Percentiles rank a stretch among this genome's conserved stretches.
Conservation (phyloP, 2,329 filamentous ascomycete genomes). For the Magnaporthiopsis incrustans region DNA sequence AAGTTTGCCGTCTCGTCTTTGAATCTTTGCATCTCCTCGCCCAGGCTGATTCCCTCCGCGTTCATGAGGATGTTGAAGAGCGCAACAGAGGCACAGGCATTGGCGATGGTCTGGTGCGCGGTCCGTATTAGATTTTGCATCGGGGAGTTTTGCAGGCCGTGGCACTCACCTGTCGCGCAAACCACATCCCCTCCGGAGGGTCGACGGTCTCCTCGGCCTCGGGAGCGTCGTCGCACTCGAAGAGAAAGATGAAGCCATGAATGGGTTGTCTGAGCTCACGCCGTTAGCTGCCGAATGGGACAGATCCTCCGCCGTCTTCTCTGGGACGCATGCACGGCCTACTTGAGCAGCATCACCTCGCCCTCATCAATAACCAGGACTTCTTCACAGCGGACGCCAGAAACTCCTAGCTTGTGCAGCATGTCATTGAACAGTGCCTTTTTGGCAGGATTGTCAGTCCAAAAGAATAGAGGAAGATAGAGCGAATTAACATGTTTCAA, state of each 20-base stretch:
- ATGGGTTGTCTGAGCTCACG: constrained; percentile 54
- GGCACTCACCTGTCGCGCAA: constrained; percentile 71
- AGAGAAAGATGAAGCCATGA: constrained; percentile 84
- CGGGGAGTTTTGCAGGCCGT: neutral
- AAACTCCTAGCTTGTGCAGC: constrained; percentile 68
- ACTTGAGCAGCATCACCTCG: constrained; percentile 56
- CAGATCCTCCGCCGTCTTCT: constrained; percentile 5
- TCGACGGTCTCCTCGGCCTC: constrained; percentile 44
- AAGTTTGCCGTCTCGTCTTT: constrained; percentile 63
- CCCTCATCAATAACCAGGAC: constrained; percentile 65
- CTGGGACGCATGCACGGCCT: constrained; percentile 18
- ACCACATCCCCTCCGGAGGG: constrained; percentile 65
- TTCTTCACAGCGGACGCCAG: constrained; percentile 66
- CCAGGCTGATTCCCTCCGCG: constrained; percentile 55
- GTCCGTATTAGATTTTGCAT: constrained; percentile 9
- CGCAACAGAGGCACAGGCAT: constrained; percentile 88
- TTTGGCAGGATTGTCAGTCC: neutral
- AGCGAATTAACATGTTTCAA: too few relatives aligned
- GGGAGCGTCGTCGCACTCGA: constrained; percentile 55
- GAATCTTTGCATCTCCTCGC: constrained; percentile 62
- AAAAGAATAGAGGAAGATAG: too few relatives aligned
- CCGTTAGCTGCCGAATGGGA: neutral
- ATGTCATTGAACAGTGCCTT: constrained; percentile 83
- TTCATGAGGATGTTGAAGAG: constrained; percentile 94
- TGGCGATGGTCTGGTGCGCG: constrained; percentile 56